Percentiles rank a stretch among this genome's conserved stretches.
Conservation (phyloP, 2,329 filamentous ascomycete genomes). For the Zasmidium cellare region DNA sequence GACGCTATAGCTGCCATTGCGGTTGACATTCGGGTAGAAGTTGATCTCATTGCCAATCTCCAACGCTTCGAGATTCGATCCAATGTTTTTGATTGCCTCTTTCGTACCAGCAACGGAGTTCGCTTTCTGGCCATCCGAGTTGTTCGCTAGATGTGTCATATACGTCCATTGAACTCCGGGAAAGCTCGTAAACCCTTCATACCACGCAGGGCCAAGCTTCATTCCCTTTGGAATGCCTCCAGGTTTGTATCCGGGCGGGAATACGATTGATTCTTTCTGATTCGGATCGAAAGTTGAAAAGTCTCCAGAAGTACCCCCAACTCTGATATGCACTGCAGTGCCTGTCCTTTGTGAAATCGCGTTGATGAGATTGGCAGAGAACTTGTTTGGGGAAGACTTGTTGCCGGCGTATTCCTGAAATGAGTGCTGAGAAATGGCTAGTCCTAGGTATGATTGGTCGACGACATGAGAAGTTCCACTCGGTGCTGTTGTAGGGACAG, state of each 20-base stretch:
- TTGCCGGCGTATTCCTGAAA: slow-evolving; percentile 19
- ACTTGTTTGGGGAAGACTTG: slow-evolving; percentile 13
- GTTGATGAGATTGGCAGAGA: slow-evolving; percentile 14
- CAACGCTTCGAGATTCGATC: slow-evolving; percentile 13
- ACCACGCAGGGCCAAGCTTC: slow-evolving; percentile 15
- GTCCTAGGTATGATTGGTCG: slow-evolving; percentile 5
- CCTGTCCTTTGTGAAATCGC: slow-evolving; percentile 11
- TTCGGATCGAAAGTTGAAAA: slow-evolving; percentile 7
- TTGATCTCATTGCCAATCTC: slow-evolving; percentile 19
- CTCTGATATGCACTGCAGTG: slow-evolving; percentile 13
- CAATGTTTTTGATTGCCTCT: slow-evolving; percentile 14
- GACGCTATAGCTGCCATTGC: slow-evolving; percentile 5
- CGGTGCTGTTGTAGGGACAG: slow-evolving; percentile 2
- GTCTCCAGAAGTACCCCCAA: slow-evolving; percentile 17
- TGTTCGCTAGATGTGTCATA: slow-evolving; percentile 14
- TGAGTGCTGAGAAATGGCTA: slow-evolving; percentile 14
- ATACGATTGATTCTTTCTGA: slow-evolving; percentile 5
- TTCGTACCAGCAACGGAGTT: slow-evolving; percentile 11
- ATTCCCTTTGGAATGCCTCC: slow-evolving; percentile 12
- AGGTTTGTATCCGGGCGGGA: slow-evolving; percentile 1
- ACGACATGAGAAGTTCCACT: slow-evolving; percentile 5
- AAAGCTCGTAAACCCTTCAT: slow-evolving; percentile 14
- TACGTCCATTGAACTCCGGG: slow-evolving; percentile 12
- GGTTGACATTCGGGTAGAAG: slow-evolving; percentile 7
- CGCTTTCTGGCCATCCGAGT: slow-evolving; percentile 1